phyloP scores from a whole-genome alignment of 2,329 filamentous ascomycete species.

The Sclerotinia spermophila region DNA sequence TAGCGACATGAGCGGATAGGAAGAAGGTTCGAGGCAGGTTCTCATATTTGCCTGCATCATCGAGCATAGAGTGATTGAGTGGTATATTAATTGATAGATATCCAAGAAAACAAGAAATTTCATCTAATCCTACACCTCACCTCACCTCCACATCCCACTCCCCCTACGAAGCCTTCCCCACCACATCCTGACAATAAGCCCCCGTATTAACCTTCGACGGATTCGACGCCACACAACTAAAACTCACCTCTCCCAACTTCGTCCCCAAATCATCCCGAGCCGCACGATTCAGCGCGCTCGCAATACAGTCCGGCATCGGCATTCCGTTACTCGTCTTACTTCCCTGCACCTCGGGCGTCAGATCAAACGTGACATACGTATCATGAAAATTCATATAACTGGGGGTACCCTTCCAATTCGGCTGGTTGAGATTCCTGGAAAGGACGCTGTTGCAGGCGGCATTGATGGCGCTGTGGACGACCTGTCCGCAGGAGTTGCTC shows the following conservation, averaged over 20 bases:
- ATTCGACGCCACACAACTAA: background rate
- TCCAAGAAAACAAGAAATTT: background rate
- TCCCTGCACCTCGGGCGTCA: background rate
- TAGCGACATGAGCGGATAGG: background rate
- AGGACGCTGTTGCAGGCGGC: background rate
- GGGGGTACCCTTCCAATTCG: too few species aligned
- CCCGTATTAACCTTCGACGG: fast-evolving
- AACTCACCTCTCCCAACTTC: fast-evolving
- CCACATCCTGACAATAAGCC: background rate
- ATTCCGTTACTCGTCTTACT: background rate
- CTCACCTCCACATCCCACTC: too few species aligned
- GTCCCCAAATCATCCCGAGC: background rate
- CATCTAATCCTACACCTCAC: background rate
- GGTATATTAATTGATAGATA: fast-evolving
- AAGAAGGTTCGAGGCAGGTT: background rate
- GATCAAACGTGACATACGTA: background rate
- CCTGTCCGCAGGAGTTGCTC: background rate
- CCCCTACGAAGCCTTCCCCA: too few species aligned
- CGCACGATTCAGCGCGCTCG: background rate
- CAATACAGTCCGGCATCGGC: fast-evolving
- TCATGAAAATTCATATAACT: too few species aligned
- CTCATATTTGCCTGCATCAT: background rate
- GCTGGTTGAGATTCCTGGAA: too few species aligned
- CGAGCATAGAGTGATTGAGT: too few species aligned
- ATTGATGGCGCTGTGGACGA: background rate